Evolutionary conservation across 192 early-diverging fungal genomes (phyloP), one percentile per base, ranked within the genome.

Genomic region (Coemansia sp.): DNA sequence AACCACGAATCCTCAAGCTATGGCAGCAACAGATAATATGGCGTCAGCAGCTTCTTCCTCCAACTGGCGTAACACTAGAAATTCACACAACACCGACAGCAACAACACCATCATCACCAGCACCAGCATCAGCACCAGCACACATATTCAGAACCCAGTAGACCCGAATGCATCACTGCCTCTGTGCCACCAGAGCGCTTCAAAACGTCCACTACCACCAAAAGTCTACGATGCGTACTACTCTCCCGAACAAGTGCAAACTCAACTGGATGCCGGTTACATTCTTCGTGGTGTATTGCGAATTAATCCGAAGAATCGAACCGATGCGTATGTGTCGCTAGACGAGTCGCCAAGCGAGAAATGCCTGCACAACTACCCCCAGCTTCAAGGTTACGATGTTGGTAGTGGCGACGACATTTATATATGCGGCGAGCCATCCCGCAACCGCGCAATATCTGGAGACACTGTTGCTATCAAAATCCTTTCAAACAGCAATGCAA

Each of bases 371-470:
- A 43, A 37, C 31, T n/a, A 58, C 28, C 77, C 77, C 6, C 49
- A 61, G 43, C 68, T 79, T 21, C 29, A 26, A 10, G 34, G 31
- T 26, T 79, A 58, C 37, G 71, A 67, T 29, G 68, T 74, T 10
- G 77, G 77, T 40, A 61, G 39, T 31, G 87, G 88, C 57, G 55
- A 71, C 30, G 81, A 83, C 59, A 68, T 99, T 51, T 87, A 91
- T 58, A 88, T 99, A 45, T 67, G 90, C 2, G 95, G 95, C 48
- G 85, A 92, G 4, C 68, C 75, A 10, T 64, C 88, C 56, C 84
- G 95, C 61, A 99, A 99, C 74, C 88, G 97, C 28, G 93, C 88
- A 46, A 85, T 95, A 6, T 87, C 94, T 66, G 94, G 94, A 16
- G 97, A 99, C 67, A 72, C 90, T 18, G 91, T 99, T 23, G 95